Evolutionary conservation across 345 rosid genomes (phyloP).

Genomic region (Pugionium cornutum): DNA sequence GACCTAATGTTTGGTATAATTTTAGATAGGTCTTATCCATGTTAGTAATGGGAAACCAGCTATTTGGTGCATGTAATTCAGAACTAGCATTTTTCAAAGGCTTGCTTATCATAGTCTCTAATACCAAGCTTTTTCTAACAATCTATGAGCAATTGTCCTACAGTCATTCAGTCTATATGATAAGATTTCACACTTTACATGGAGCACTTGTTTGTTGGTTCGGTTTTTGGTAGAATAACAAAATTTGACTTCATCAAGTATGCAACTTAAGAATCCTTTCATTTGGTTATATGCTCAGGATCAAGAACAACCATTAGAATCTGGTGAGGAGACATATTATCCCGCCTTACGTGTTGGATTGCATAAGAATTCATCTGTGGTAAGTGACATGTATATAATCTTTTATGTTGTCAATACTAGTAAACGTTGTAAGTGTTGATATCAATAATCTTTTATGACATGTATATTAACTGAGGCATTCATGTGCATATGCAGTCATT

Average conservation of each 20-base stretch:
- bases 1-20: background rate
- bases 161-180: background rate
- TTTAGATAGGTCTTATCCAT: background rate
- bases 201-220: background rate
- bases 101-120: background rate
- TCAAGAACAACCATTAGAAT: constrained; percentile 55
- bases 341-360: constrained; percentile 71
- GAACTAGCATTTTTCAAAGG: background rate
- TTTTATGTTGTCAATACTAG: background rate
- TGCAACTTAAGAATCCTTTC: constrained; percentile 13
- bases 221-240: background rate
- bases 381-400: constrained; percentile 39
- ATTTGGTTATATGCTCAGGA: constrained; percentile 50
- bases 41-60: background rate
- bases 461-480: constrained; percentile 24
- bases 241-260: background rate
- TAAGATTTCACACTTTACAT: background rate
- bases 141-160: background rate
- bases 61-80: background rate
- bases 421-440: background rate
- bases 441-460: constrained; percentile 5
- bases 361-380: constrained; percentile 72
- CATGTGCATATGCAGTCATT: constrained; percentile 69
- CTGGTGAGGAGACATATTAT: constrained; percentile 86
- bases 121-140: background rate